phyloP scores from a whole-genome alignment of 257 asterid genomes.

The Ajuga chamaepitys region DNA sequence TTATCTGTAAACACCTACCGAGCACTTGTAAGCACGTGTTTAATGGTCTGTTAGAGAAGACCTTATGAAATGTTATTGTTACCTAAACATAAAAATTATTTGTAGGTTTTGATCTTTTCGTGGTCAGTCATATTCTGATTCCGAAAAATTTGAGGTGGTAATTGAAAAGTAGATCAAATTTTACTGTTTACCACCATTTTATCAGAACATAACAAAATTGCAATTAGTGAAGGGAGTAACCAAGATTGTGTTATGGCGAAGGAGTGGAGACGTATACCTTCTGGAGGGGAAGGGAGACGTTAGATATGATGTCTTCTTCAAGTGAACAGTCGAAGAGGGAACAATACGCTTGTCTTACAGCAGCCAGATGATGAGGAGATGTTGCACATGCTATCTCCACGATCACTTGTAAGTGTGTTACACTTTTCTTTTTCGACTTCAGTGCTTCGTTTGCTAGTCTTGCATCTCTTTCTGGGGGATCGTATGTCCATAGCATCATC shows the following conservation, averaged over 20 bases:
- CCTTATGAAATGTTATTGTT: no score
- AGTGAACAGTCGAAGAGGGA: constrained; percentile 52
- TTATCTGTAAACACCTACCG: no score
- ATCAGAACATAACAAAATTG: neutral
- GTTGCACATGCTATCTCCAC: constrained; percentile 78
- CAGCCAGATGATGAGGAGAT: constrained; percentile 64
- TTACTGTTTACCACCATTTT: neutral
- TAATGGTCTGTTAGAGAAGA: no score
- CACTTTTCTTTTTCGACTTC: constrained; percentile 34
- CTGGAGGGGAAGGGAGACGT: constrained; percentile 47
- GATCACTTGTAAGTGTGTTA: constrained; percentile 50
- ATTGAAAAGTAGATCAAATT: no score
- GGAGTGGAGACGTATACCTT: constrained; percentile 33
- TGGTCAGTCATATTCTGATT: no score
- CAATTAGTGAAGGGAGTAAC: neutral
- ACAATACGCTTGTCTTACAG: constrained; percentile 57
- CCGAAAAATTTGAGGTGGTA: no score
- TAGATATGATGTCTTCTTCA: constrained; percentile 63
- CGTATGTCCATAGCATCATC: constrained; percentile 56
- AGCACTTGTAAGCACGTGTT: no score
- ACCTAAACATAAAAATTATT: no score
- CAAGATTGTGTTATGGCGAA: neutral
- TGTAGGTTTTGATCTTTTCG: no score
- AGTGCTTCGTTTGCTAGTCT: constrained; percentile 65
- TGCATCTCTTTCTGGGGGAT: constrained; percentile 80